Conservation (phyloP, 495 filamentous ascomycete species). For the Immersiella caudata region DNA sequence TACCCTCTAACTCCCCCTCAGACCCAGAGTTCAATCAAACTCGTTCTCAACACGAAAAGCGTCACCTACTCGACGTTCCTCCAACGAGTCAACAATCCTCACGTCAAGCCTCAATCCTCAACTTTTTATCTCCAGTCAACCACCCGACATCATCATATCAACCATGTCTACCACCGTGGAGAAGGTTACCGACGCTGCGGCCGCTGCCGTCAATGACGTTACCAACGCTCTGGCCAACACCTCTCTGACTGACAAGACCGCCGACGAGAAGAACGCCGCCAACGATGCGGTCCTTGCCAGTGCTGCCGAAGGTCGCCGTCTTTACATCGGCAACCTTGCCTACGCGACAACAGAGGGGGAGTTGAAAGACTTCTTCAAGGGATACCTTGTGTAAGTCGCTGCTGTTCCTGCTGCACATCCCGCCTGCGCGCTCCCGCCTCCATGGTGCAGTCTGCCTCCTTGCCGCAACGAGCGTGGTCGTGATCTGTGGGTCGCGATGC, state of each 20-base stretch:
- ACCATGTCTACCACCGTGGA: slow-evolving; percentile 66
- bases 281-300: slow-evolving; percentile 92
- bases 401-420: neutral
- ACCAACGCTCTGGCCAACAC: slow-evolving; percentile 81
- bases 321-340: slow-evolving; percentile 99
- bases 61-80: slow-evolving; percentile 30
- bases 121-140: slow-evolving; percentile 38
- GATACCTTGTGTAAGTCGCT: slow-evolving; percentile 89
- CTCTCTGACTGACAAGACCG: slow-evolving; percentile 59
- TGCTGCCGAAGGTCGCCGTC: slow-evolving; percentile 95
- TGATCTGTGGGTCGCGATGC: neutral
- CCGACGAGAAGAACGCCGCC: slow-evolving; percentile 56
- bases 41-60: slow-evolving; percentile 48
- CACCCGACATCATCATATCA: slow-evolving; percentile 40
- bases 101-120: slow-evolving; percentile 36
- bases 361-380: slow-evolving; percentile 98
- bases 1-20: slow-evolving; percentile 71
- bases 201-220: slow-evolving; percentile 77
- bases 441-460: slow-evolving; percentile 7
- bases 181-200: slow-evolving; percentile 61
- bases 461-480: slow-evolving; percentile 1
- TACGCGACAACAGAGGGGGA: slow-evolving; percentile 99
- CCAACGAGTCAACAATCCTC: slow-evolving; percentile 39
- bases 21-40: slow-evolving; percentile 57
- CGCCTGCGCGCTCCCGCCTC: slow-evolving; percentile 8